These are phyloP conservation scores for Parascedosporium putredinis DNA, from an alignment of 2,329 filamentous ascomycete species.

Conservation along the genomic window DNA sequence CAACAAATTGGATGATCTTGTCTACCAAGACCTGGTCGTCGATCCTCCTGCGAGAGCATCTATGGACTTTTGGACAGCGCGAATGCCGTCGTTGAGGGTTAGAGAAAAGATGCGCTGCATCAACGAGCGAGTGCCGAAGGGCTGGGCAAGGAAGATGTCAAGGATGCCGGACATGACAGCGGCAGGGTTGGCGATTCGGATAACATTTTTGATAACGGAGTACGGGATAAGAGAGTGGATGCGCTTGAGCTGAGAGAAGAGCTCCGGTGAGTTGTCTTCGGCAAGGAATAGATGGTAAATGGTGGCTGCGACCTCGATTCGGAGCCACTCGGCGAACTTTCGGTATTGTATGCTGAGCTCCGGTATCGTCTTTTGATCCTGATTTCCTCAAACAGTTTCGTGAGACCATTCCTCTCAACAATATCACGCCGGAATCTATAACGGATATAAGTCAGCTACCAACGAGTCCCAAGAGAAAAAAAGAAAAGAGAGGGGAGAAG, in stretches of 20 bases:
- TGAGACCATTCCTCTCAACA: constrained; percentile 69
- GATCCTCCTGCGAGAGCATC: constrained; percentile 68
- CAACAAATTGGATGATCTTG: constrained; percentile 72
- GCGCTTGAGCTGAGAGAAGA: constrained; percentile 87
- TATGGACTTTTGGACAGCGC: constrained; percentile 75
- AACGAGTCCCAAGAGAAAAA: not conserved
- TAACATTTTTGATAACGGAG: constrained; percentile 88
- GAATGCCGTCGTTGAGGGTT: constrained; percentile 83
- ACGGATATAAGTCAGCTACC: not conserved
- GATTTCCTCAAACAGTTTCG: constrained; percentile 87
- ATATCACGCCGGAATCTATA: constrained; percentile 57
- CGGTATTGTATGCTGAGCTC: constrained; percentile 92
- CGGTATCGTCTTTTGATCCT: constrained; percentile 77
- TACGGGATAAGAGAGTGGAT: constrained; percentile 96
- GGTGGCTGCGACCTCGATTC: constrained; percentile 93
- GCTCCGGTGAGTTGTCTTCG: constrained; percentile 93
- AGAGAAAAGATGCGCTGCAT: constrained; percentile 92
- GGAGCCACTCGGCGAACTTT: constrained; percentile 96
- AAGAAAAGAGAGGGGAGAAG: constrained; percentile 1
- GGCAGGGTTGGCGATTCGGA: constrained; percentile 89
- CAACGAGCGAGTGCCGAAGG: constrained; percentile 79
- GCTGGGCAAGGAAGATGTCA: constrained; percentile 91
- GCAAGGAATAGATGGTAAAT: constrained; percentile 95
- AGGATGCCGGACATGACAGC: constrained; percentile 94
- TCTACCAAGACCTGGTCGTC: constrained; percentile 68